Base-by-base conservation (phyloP, 2,329 filamentous ascomycete genomes). In the Pseudocercospora pini-densiflorae region DNA sequence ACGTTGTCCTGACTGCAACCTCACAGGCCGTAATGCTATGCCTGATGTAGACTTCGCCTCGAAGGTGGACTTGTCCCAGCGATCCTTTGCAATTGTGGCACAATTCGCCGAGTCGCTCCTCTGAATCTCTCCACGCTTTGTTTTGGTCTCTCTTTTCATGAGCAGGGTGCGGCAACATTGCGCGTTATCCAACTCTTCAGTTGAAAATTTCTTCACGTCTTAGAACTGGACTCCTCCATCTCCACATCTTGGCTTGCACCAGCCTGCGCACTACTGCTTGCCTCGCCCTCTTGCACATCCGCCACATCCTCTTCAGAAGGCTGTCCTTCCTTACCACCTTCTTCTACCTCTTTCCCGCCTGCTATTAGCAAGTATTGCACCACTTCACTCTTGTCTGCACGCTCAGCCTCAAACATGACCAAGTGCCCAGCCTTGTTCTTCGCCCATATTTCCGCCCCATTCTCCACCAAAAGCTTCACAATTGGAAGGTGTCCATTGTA, bases 341-440 rank as follows among this genome's bases (percentile, higher is more conserved):
- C 64, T 59, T 72, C 70, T 5, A 77, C 74, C 40, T 77, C 73
- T 58, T 78, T 81, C 24, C 81, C 81, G 4, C 81, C 82, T n/a
- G 79, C 79, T 47, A 79, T 80, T 49, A 84, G 77, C 70, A 85
- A 70, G 74, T 80, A 82, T 59, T 81, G 81, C 24, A 84, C 82
- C 16, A 84, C 81, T 21, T 83, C 80, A 62, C 78, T 77, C 77
- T 82, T 83, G 61, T 82, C 82, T 61, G 82, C 82, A 43, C 82
- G 75, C 72, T 84, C 82, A 3, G 83, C 83, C 73, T 84, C 82
- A 63, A 82, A 84, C 33, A 84, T 80, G 4, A 82, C 81, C 66
- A 83, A 90, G 73, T 97, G 92, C 29, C 96, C 93, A 57, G 91
- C 91, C 76, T 90, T 88, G 77, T 98, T 98, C 75, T 89, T 89